Evolutionary conservation across 2,329 filamentous ascomycete genomes (phyloP), one percentile per base, ranked within the genome.

Genomic region (Fusarium ambrosium): DNA sequence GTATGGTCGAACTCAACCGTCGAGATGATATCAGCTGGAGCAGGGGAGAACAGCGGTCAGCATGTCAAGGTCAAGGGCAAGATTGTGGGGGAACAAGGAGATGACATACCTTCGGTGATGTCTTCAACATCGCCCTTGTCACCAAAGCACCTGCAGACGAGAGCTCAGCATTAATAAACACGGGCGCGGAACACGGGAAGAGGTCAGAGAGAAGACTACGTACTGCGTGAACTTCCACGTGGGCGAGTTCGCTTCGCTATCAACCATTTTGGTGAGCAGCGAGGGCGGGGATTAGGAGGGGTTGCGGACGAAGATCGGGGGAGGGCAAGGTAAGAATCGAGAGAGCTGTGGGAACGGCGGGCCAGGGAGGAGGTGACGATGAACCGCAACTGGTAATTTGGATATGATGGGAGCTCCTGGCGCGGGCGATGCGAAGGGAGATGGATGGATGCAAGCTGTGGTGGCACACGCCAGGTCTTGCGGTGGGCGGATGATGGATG

Each of bases 161-260:
- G 32, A 66, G 55, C 32, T 80, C 68, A 77, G 70, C 60, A 76
- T 71, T 51, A 66, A 62, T 45, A 64, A 51, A 63, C 48, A 37
- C 53, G 55, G 43, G 61, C 59, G 64, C 37, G 37, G 24, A 63
- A 61, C 68, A 55, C 48, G 36, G 36, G 63, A 11, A 41, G 29
- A 55, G 39, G 53, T 20, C 58, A 32, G 39, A 62, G 36, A 62
- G 34, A 29, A 58, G 69, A 43, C 59, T 66, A 89, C 95, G 86
- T 94, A 97, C 95, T 98, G 96, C 86, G 96, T 98, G 88, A 98
- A 98, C 90, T 98, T 98, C 96, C 96, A 98, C 87, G 95, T 98
- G 84, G 95, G 95, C 87, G 94, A 93, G 89, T 92, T 95, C 87
- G 93, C 90, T 88, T 97, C 95, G 88, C 93, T 93, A 91, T 98